These are phyloP conservation scores for Phanerochaete carnosa DNA, from an alignment of 768 basidiomycete species.

Conservation along the genomic window DNA sequence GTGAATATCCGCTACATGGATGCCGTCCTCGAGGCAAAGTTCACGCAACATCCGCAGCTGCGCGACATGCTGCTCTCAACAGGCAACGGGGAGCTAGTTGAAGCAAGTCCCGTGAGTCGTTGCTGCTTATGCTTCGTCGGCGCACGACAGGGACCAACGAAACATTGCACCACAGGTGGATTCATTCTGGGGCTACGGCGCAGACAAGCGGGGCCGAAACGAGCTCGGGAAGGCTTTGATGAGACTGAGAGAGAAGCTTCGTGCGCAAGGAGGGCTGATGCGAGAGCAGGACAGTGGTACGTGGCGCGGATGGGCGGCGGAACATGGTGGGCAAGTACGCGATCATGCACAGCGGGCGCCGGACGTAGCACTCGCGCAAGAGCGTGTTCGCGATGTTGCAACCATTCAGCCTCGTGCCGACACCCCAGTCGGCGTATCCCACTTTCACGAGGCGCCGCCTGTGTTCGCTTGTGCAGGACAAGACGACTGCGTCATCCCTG, in stretches of 20 bases:
- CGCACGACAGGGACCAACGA: not conserved
- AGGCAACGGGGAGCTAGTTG: constrained; percentile 63
- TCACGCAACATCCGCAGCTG: constrained; percentile 64
- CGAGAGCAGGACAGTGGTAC: no score
- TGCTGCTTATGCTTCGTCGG: not conserved
- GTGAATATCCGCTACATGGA: constrained; percentile 62
- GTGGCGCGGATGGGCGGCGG: no score
- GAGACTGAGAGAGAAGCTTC: constrained; percentile 55
- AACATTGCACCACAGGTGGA: constrained; percentile 30
- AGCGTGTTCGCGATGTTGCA: no score
- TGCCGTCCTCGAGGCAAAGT: constrained; percentile 54
- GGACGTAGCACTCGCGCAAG: no score
- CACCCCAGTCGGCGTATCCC: no score
- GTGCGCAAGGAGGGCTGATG: constrained; percentile 17
- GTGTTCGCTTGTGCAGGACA: no score
- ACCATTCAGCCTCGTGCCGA: no score
- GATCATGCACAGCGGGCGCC: no score
- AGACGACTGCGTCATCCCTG: no score
- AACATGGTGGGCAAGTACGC: no score
- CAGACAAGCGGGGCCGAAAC: constrained; percentile 62
- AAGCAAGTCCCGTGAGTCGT: constrained; percentile 40
- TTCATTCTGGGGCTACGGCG: constrained; percentile 73
- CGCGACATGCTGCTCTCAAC: constrained; percentile 59
- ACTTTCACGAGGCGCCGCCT: no score
- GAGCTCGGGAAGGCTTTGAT: constrained; percentile 71